These are phyloP conservation scores for Pythium biforme DNA, from an alignment of 352 stramenopile genomes.

Conservation along the genomic window DNA sequence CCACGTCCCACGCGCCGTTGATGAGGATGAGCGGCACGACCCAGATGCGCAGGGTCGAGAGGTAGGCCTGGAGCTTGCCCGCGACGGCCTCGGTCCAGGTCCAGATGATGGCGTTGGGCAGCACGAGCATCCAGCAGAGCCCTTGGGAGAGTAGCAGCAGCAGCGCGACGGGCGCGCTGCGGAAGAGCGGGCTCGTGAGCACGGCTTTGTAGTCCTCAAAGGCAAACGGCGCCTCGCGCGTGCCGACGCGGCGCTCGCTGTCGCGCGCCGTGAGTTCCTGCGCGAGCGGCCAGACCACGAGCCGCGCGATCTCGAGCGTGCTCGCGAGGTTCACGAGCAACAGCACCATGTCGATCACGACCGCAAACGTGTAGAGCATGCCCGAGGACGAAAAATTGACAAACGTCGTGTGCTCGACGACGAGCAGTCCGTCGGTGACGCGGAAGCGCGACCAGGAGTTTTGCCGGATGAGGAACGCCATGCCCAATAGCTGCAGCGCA, in stretches of 20 bases:
- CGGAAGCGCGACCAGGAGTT: conserved; percentile 38
- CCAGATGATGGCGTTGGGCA: conserved; percentile 51
- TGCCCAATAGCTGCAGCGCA: conserved; percentile 44
- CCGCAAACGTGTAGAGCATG: conserved; percentile 45
- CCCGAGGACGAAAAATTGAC: conserved; percentile 60
- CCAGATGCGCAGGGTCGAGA: conserved; percentile 46
- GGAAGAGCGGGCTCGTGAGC: conserved; percentile 55
- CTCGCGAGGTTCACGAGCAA: conserved; percentile 32
- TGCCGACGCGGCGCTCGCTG: conserved; percentile 5
- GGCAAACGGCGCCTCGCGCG: conserved; percentile 4
- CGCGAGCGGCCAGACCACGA: conserved; percentile 34
- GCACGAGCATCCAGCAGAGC: conserved; percentile 50
- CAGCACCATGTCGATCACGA: conserved; percentile 42
- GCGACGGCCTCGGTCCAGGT: conserved; percentile 29
- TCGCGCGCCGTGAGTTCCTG: conserved; percentile 12
- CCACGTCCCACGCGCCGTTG: conserved; percentile 37
- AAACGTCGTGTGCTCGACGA: conserved; percentile 28
- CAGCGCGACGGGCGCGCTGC: conserved; percentile 33
- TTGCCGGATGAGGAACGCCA: conserved; percentile 49
- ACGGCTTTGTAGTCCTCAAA: conserved; percentile 37
- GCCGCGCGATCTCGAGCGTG: conserved; percentile 32
- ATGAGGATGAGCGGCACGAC: conserved; percentile 42
- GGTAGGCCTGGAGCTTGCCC: conserved; percentile 25
- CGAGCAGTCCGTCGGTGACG: no score
- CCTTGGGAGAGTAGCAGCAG: conserved; percentile 42